Evolutionary conservation across 2,329 filamentous ascomycete genomes (phyloP), one percentile per base, ranked within the genome.

Genomic region (Aureobasidium sp.): DNA sequence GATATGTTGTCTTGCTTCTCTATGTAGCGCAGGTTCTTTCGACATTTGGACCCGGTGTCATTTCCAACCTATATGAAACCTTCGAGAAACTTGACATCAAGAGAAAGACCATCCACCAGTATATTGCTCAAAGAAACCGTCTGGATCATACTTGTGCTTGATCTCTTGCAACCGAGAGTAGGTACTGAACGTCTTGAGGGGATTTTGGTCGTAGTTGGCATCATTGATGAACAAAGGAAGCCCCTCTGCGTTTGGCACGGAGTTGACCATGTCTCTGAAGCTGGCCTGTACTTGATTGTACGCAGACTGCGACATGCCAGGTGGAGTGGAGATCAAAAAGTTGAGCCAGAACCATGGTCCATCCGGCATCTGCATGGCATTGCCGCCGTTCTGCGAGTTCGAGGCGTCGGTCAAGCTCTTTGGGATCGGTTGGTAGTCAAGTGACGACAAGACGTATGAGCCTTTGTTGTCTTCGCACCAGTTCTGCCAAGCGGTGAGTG

Each of bases 361-460:
- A 48, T 72, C 70, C 3, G 71, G 71, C 70, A 73, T 72, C 52
- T 72, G 67, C 71, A 73, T 73, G 12, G 70, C 71, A 59, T 73
- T 72, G 1, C 71, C 71, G 5, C 70, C 71, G 31, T 55, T 59
- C 15, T 71, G 67, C 1, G 70, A 63, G n/a, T 70, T 68, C 51
- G 70, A 72, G 2, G 70, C 71, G 45, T 73, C 69, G 7, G 71
- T 73, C 61, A 73, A 61, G 41, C 68, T 71, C 31, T 67, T 67
- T 2, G 70, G 62, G 1, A 73, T 68, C 3, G 71, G 70, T 62
- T 73, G 69, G 44, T 67, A 70, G 49, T 73, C 68, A 17, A 73
- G 64, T 5, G 62, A 60, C 0, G 59, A 53, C 42, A 67, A 65
- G 25, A 66, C 55, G 56, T 71, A 74, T 61, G 62, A 67, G 25